These are phyloP conservation scores for Zygnema circumcarinatum DNA, from an alignment of 139 green algal genomes.

Conservation along the genomic window DNA sequence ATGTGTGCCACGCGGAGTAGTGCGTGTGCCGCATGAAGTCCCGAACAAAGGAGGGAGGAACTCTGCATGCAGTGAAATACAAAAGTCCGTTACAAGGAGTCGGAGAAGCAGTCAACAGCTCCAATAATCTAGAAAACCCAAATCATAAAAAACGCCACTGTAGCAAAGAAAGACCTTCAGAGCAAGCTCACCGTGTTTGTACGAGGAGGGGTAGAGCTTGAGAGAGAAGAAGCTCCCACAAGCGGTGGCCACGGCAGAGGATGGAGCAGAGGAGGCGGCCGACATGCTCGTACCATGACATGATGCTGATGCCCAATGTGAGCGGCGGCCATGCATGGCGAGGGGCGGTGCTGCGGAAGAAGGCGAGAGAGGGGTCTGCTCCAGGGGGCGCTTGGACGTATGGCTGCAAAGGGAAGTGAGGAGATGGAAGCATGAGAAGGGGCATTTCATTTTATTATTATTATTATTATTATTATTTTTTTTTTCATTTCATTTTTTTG, in stretches of 20 bases:
- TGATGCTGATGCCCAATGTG: conserved; percentile 17
- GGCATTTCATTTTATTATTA: too few relatives aligned
- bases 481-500: too few relatives aligned
- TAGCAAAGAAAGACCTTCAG: too few relatives aligned
- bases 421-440: neutral
- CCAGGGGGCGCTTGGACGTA: conserved; percentile 1
- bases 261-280: conserved; percentile 33
- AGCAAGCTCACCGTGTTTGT: too few relatives aligned
- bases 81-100: neutral
- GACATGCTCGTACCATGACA: conserved; percentile 36
- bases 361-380: neutral
- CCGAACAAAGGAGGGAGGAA: neutral
- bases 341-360: neutral
- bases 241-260: neutral
- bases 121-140: too few relatives aligned
- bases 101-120: too few relatives aligned
- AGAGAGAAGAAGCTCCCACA: conserved; percentile 42
- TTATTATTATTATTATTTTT: too few relatives aligned
- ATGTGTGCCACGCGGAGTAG: conserved; percentile 45
- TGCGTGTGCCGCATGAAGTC: conserved; percentile 49
- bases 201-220: too few relatives aligned
- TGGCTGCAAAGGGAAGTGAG: conserved; percentile 3
- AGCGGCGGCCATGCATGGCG: neutral
- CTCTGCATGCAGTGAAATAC: conserved; percentile 14
- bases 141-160: too few relatives aligned